Evolutionary conservation across 1,284 basidiomycete species (phyloP), one percentile per base, ranked within the genome.

Genomic region (Heterobasidion annosum): DNA sequence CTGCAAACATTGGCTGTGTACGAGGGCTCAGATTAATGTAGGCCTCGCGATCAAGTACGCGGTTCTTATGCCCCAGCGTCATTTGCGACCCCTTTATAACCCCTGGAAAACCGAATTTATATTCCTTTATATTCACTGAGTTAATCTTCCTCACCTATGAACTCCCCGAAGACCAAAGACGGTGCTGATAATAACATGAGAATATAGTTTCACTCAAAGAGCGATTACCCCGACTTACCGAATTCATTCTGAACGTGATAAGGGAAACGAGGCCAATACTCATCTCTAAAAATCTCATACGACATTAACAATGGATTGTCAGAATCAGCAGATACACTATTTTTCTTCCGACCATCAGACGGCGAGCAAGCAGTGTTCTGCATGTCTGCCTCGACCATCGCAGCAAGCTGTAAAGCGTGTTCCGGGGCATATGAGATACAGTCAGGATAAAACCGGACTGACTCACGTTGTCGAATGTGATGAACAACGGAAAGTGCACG

Each of bases 61-160:
- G 70, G 1, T 65, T 57, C 1, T 63, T 57, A 35, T 58, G 63
- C 0, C 57, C 54, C 10, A 81, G 58, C 0, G 82, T 68, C 37
- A 67, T 64, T 61, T 86, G 82, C 0, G 82, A 83, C 1, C 87
- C 86, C 61, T 81, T 79, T 61, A 89, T 84, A 2, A 86, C 76
- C 32, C 85, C 85, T 85, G 43, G 6, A 46, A 46, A 53, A 25
- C n/a, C 5, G 7, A 52, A 34, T 32, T 40, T 32, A 8, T 6
- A 48, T 19, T 7, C 8, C 13, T 8, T 12, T 16, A 34, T 3
- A 40, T 10, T 10, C n/a, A 15, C 6, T 6, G 10, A 7, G n/a
- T 8, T 34, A 19, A 1, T 37, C 7, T 19, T 48, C 45, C 45
- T 34, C 50, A 78, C 84, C 85, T 59, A 88, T 74, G 46, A 89